A percentile compares a stretch with the other conserved stretches of the same genome.
Conservation (phyloP, 179 eudicot genomes). For the Silene coronaria region DNA sequence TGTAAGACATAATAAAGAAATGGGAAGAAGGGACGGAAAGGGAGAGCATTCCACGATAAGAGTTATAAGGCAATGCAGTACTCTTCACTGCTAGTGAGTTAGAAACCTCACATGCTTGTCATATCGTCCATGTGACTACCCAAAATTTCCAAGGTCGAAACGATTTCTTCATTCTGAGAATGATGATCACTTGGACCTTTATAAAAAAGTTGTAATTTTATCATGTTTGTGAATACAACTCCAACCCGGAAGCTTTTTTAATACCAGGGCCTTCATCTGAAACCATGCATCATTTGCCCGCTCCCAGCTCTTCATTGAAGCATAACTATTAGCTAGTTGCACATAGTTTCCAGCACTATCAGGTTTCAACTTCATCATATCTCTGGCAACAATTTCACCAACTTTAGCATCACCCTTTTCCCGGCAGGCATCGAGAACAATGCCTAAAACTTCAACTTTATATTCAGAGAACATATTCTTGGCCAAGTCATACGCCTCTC, state of each 20-base stretch:
- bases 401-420: constrained; percentile 48
- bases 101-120: no score
- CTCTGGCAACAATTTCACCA: constrained; percentile 46
- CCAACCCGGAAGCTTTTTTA: constrained; percentile 82
- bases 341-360: constrained; percentile 61
- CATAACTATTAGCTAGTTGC: constrained; percentile 72
- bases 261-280: constrained; percentile 75
- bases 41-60: no score
- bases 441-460: constrained; percentile 58
- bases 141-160: no score
- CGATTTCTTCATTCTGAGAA: no score
- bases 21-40: no score
- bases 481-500: constrained; percentile 66
- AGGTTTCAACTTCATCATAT: constrained; percentile 45
- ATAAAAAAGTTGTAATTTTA: constrained; percentile 56
- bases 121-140: no score
- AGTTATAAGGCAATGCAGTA: no score
- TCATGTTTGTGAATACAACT: constrained; percentile 68
- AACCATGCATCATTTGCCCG: constrained; percentile 66
- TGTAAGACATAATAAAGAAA: no score
- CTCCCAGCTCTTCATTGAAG: constrained; percentile 75
- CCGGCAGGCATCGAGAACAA: constrained; percentile 81
- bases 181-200: no score
- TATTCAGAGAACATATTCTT: constrained; percentile 47
- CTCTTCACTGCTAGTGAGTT: no score